phyloP scores from a whole-genome alignment of 345 rosid genomes.

The Boechera stricta region DNA sequence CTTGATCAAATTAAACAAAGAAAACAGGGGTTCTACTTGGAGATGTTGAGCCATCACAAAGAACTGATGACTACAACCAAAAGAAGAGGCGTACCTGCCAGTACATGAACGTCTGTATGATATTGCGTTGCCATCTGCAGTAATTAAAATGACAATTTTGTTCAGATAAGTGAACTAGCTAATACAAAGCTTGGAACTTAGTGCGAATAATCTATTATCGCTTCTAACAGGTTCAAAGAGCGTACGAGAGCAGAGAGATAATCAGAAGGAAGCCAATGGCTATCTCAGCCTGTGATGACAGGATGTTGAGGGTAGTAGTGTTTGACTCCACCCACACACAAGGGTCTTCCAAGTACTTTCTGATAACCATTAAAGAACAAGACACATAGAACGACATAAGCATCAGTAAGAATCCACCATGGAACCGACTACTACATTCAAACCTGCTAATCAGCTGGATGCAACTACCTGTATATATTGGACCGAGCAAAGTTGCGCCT shows the following conservation, averaged over 20 bases:
- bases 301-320: conserved; percentile 78
- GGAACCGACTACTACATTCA: conserved; percentile 10
- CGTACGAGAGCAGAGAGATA: conserved; percentile 83
- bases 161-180: conserved; percentile 23
- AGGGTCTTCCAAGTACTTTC: conserved; percentile 91
- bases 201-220: not conserved
- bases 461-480: conserved; percentile 76
- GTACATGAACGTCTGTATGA: conserved; percentile 95
- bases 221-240: conserved; percentile 18
- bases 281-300: conserved; percentile 91
- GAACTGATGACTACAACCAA: not conserved
- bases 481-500: conserved; percentile 83
- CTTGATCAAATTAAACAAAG: not conserved
- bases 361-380: conserved; percentile 46
- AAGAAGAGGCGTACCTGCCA: conserved; percentile 77
- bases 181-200: not conserved
- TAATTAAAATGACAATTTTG: conserved; percentile 6
- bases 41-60: not conserved
- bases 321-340: conserved; percentile 99
- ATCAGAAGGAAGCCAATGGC: conserved; percentile 85
- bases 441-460: conserved; percentile 24
- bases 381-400: conserved; percentile 15
- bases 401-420: conserved; percentile 30
- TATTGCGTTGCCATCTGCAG: conserved; percentile 97
- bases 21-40: conserved; percentile 11